Percentiles rank a stretch among this genome's conserved stretches.
Evolutionary conservation across 2,329 filamentous ascomycete species (phyloP).

Genomic region (Diaporthe humulicola): DNA sequence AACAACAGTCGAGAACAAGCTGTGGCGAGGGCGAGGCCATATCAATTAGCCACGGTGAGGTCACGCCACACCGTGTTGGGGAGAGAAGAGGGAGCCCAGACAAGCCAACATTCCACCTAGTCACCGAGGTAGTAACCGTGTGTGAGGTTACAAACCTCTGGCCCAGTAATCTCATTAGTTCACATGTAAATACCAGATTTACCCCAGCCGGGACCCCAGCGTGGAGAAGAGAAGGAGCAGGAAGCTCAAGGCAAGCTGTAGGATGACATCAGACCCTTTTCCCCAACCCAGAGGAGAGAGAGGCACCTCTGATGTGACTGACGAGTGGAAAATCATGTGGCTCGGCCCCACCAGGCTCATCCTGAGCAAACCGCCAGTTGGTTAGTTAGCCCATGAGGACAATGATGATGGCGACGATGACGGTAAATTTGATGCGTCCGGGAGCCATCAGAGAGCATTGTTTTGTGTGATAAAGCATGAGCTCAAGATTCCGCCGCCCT

Average conservation of each 20-base stretch:
- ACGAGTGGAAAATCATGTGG: background rate
- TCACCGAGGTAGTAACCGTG: constrained; percentile 5
- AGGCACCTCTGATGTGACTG: background rate
- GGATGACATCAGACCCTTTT: constrained; percentile 16
- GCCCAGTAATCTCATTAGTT: too few relatives aligned
- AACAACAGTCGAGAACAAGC: background rate
- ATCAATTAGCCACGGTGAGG: constrained; percentile 14
- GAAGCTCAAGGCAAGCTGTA: constrained; percentile 11
- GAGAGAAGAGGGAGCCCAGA: background rate
- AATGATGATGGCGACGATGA: background rate
- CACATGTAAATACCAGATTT: too few relatives aligned
- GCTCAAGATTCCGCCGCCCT: constrained; percentile 31
- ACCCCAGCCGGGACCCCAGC: background rate
- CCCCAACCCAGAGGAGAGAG: background rate
- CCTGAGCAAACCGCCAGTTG: background rate
- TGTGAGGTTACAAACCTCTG: background rate
- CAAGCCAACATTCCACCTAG: background rate
- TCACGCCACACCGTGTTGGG: background rate
- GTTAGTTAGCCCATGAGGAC: background rate
- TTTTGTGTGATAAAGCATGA: constrained; percentile 24
- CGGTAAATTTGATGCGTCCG: background rate
- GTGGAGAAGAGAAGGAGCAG: background rate
- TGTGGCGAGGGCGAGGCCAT: background rate
- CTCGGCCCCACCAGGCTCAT: background rate
- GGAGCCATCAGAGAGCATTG: constrained; percentile 1